Evolutionary conservation across 2,329 filamentous ascomycete genomes (phyloP), one percentile per base, ranked within the genome.

Genomic region (Aspergillus flavus): DNA sequence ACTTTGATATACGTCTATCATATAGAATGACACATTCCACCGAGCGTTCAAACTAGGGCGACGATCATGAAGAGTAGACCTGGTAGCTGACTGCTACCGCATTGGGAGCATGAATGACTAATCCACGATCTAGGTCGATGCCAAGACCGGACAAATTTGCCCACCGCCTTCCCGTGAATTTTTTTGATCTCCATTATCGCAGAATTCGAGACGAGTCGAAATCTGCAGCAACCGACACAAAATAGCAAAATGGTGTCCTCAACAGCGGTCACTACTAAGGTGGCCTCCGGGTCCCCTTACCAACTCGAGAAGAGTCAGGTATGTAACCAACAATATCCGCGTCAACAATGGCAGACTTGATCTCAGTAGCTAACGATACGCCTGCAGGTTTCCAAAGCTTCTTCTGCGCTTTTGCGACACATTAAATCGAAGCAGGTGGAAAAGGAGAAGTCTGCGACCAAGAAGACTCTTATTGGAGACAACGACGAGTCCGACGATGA

Each of bases 391-490:
- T 76, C 85, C 65, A 84, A 83, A 78, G 87, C 87, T 65, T 85
- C 86, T 45, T 83, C 81, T 63, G 86, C 87, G 30, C 82, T 90
- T 57, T 76, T 89, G 67, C 77, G 81, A 70, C 84, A 87, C 72
- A 86, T 88, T 72, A 83, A 84, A 74, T 81, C 80, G 34, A 79
- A 79, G 58, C 77, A 79, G 62, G 73, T 80, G 64, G 79, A 81
- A 65, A 82, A 84, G 72, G 80, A 83, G 66, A 78, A 81, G 61
- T 72, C 75, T 14, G 79, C 82, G 28, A 78, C 79, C 3, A 87
- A 86, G 72, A 84, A 83, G 73, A 84, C 83, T 58, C 79, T 87
- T 4, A 83, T 89, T 64, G 78, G 80, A 5, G 77, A 78, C 57
- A 79, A 79, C 50, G 78, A 78, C 36, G 80, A 81, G 28, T 75